These are phyloP conservation scores for Prunus yedoensis DNA, from an alignment of 331 rosid genomes.

Conservation along the genomic window DNA sequence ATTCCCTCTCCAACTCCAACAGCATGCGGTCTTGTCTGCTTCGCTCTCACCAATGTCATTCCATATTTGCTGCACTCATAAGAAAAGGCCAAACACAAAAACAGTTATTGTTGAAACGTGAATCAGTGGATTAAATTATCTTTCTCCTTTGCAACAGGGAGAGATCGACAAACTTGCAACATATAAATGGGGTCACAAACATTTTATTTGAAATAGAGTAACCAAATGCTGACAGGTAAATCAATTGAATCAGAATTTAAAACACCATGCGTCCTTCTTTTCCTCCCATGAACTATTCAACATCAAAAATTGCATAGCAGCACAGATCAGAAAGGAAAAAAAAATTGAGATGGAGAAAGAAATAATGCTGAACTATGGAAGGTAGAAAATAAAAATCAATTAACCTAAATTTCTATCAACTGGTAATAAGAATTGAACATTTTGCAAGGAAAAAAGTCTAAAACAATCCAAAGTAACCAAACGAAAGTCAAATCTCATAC, in stretches of 20 bases:
- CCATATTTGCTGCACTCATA: conserved; percentile 80
- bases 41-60: conserved; percentile 90
- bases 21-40: conserved; percentile 76
- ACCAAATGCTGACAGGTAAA: neutral
- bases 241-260: neutral
- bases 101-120: neutral
- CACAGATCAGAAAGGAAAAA: no score
- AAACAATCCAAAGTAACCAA: neutral
- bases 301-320: neutral
- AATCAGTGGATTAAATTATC: neutral
- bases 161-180: neutral
- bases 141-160: neutral
- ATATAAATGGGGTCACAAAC: neutral
- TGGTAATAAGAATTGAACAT: neutral
- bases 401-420: neutral
- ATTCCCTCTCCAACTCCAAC: conserved; percentile 84
- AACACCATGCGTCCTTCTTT: neutral
- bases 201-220: neutral
- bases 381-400: neutral
- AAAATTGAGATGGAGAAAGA: neutral
- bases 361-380: neutral
- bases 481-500: neutral
- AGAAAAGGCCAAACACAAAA: conserved; percentile 17
- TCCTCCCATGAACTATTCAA: neutral
- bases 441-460: neutral